These are phyloP conservation scores for Sporisorium reilianum DNA, from an alignment of 1,284 basidiomycete genomes.

Conservation along the genomic window DNA sequence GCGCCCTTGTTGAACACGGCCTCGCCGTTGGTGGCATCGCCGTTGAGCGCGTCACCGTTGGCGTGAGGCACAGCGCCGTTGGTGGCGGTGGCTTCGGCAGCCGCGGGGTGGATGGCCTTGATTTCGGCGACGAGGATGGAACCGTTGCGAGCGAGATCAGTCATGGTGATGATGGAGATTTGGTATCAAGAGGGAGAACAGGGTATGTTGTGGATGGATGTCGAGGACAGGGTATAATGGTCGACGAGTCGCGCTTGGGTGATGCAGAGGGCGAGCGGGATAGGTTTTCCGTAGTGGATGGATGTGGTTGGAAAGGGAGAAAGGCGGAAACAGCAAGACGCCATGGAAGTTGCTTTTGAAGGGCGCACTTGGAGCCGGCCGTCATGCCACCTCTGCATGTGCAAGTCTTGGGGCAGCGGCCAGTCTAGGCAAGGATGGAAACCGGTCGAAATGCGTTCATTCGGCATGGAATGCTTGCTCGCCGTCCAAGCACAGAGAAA, in stretches of 20 bases:
- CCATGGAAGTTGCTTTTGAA: background rate
- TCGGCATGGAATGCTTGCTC: constrained; percentile 17
- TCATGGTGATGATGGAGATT: constrained; percentile 24
- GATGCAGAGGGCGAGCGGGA: background rate
- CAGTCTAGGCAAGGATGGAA: constrained; percentile 18
- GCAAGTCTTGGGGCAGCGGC: background rate
- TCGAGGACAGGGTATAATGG: constrained; percentile 5
- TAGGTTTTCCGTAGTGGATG: constrained; percentile 12
- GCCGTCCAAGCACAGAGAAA: background rate
- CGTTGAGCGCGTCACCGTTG: constrained; percentile 5
- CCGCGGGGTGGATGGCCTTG: constrained; percentile 42
- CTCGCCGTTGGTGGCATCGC: constrained; percentile 13
- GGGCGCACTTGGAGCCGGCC: too few species aligned
- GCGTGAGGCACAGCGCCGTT: constrained; percentile 12
- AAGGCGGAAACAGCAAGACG: too few species aligned
- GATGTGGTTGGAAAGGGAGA: constrained; percentile 8
- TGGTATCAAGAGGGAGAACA: constrained; percentile 10
- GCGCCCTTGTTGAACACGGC: constrained; percentile 11
- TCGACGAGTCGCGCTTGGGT: background rate
- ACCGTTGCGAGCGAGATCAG: constrained; percentile 47
- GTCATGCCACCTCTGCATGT: background rate
- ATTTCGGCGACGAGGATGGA: constrained; percentile 53
- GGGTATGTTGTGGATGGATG: constrained; percentile 7
- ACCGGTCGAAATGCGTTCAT: constrained; percentile 40
- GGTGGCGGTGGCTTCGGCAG: constrained; percentile 4